Evolutionary conservation across 345 rosid species (phyloP).

Genomic region (Corchorus olitorius): DNA sequence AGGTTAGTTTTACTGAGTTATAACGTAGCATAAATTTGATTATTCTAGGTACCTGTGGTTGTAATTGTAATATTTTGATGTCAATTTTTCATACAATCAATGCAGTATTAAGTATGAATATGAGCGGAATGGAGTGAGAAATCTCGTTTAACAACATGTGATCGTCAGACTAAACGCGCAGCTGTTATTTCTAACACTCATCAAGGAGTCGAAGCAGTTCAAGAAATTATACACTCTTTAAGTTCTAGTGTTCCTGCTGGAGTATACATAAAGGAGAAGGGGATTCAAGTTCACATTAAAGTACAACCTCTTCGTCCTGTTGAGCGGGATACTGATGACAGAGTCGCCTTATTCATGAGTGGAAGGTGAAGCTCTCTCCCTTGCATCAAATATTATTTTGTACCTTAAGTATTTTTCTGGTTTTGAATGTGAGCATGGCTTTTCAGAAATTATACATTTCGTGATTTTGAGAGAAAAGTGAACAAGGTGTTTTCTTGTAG

Average conservation of each 20-base stretch:
- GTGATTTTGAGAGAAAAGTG: constrained; percentile 98
- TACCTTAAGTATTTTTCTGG: constrained; percentile 23
- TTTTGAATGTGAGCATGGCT: constrained; percentile 32
- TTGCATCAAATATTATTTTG: background rate
- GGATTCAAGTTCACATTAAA: constrained; percentile 97
- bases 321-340: constrained; percentile 91
- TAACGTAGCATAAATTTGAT: background rate
- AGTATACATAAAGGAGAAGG: constrained; percentile 83
- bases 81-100: background rate
- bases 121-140: constrained; percentile 78
- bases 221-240: constrained; percentile 74
- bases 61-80: background rate
- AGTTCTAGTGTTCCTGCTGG: constrained; percentile 94
- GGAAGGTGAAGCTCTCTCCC: constrained; percentile 64
- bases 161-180: constrained; percentile 69
- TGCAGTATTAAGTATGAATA: constrained; percentile 80
- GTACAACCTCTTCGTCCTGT: constrained; percentile 99
- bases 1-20: constrained; percentile 48
- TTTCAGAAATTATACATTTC: constrained; percentile 92
- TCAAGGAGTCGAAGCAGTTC: constrained; percentile 76
- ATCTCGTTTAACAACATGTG: constrained; percentile 77
- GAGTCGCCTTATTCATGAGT: constrained; percentile 97
- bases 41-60: background rate
- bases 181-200: constrained; percentile 84
- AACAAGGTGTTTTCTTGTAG: constrained; percentile 93